Evolutionary conservation across 345 rosid species (phyloP).

Genomic region (Fremontodendron californicum): DNA sequence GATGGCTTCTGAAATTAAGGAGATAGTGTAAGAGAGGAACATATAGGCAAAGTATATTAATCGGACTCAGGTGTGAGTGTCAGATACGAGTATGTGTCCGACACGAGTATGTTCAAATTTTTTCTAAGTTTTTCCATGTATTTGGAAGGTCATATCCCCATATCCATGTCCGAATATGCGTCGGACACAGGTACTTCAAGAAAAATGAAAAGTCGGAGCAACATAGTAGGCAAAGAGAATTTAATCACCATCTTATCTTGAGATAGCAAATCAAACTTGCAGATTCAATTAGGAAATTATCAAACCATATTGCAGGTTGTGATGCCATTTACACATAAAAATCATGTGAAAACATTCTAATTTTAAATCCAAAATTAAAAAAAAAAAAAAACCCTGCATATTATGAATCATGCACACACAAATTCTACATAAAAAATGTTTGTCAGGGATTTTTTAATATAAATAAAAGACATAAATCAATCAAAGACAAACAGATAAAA

Average conservation of each 20-base stretch:
- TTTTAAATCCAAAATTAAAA: not conserved
- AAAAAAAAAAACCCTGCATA: not conserved
- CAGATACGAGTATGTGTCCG: too few relatives aligned
- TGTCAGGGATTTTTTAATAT: not conserved
- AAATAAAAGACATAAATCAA: not conserved
- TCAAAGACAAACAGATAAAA: not conserved
- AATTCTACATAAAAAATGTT: not conserved
- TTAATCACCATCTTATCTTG: not conserved
- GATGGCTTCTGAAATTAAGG: slow-evolving; percentile 15
- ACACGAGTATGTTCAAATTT: too few relatives aligned
- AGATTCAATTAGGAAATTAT: not conserved
- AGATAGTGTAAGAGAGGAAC: not conserved
- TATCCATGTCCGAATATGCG: too few relatives aligned
- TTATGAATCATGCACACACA: not conserved
- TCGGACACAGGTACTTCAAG: too few relatives aligned
- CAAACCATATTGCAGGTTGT: not conserved
- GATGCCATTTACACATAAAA: not conserved
- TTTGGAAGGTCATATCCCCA: too few relatives aligned
- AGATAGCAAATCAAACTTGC: not conserved
- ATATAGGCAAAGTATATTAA: too few relatives aligned
- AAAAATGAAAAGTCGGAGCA: too few relatives aligned
- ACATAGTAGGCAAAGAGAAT: not conserved
- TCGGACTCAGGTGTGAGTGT: too few relatives aligned
- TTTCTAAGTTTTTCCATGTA: too few relatives aligned
- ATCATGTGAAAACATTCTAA: not conserved